Evolutionary conservation across 768 basidiomycete genomes (phyloP), one percentile per base, ranked within the genome.

Genomic region (Boletus subparvulus): DNA sequence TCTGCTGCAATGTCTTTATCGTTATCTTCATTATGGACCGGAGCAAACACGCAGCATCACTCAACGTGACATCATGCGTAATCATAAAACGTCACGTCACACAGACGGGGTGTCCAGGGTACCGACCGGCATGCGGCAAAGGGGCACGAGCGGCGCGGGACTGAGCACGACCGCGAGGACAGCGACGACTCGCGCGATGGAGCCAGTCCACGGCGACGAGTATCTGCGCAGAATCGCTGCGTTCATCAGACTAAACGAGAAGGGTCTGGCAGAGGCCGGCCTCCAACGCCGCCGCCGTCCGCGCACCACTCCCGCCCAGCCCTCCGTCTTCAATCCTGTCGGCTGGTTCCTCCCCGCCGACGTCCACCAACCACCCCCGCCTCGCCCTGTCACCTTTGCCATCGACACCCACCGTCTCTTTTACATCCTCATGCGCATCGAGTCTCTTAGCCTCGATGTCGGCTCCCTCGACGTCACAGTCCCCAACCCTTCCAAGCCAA

Each of bases 1-100:
- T 95, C 71, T 96, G 92, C 74, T 94, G 89, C 14, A 95, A 83
- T 1, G 95, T 98, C 78, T 98, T 98, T 68, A 98, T 78, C 28
- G 93, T 96, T 74, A 98, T 83, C 83, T 93, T 92, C 88, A 94
- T 91, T 71, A 71, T 81, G 75, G 65, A 50, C 52, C 36, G 57
- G 62, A 56, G 48, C 61, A 61, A 66, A 42, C 50, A 39, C 41
- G 58, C 52, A 43, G 37, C 32, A 30, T 47, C 6, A 16, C 41
- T 13, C n/a, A 28, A 52, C 59, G 69, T 70, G 67, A 61, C 54
- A 59, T 45, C 49, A 59, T 51, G 59, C 55, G 59, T 64, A 59
- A 61, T 61, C 64, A 30, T 32, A 0, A 6, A 0, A 33, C 39
- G 57, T 67, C 59, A 63, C 61, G 45, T 63, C 55, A 61, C 64